phyloP scores from a whole-genome alignment of 129 eudicot species.

The Ambrosia trifida region DNA sequence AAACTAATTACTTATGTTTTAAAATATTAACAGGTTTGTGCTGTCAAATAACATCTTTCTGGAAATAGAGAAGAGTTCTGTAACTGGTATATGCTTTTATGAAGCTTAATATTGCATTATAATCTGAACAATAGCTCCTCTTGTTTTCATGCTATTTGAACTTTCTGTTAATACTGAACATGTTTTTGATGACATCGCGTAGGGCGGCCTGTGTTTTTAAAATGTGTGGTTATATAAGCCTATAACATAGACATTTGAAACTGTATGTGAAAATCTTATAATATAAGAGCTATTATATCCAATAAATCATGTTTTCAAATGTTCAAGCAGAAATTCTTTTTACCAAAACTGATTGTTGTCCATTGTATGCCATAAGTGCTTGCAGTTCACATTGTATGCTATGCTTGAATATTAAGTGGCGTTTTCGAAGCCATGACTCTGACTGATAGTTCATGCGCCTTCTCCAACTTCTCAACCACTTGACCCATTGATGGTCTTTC shows the following conservation, averaged over 20 bases:
- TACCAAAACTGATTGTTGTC: constrained; percentile 19
- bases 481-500: constrained; percentile 57
- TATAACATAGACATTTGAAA: too few relatives aligned
- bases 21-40: not conserved
- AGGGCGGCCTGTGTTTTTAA: too few relatives aligned
- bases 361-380: not conserved
- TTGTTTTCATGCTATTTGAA: not conserved
- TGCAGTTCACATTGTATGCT: constrained; percentile 16
- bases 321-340: constrained; percentile 14
- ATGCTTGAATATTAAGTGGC: not conserved
- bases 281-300: not conserved
- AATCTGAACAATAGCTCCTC: not conserved
- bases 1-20: not conserved
- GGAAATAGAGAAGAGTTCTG: not conserved
- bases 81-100: not conserved
- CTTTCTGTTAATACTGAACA: not conserved
- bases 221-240: too few relatives aligned
- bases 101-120: constrained; percentile 12
- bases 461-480: constrained; percentile 43
- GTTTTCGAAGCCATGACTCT: constrained; percentile 32
- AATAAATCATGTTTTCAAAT: not conserved
- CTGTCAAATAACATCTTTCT: not conserved
- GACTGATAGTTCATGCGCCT: constrained; percentile 50
- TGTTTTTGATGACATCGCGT: too few relatives aligned
- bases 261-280: too few relatives aligned